A percentile compares a stretch with the other conserved stretches of the same genome.
These are phyloP conservation scores for Asterophora parasitica DNA, from an alignment of 768 basidiomycete species.

Conservation along the genomic window DNA sequence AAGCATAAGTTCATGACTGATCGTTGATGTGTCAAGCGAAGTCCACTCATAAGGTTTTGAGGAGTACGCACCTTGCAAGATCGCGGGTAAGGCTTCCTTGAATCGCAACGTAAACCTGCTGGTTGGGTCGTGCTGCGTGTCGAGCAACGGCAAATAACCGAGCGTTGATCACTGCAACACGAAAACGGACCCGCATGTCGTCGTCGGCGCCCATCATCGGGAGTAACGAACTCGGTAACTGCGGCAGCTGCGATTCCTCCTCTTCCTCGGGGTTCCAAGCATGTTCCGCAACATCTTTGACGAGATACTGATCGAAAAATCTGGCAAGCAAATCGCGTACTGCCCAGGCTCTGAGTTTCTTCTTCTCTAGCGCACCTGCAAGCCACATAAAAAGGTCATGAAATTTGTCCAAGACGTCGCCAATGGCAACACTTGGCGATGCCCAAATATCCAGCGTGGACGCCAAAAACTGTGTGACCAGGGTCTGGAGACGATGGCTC, in stretches of 20 bases:
- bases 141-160: slow-evolving; percentile 51
- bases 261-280: slow-evolving; percentile 40
- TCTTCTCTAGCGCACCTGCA: slow-evolving; percentile 34
- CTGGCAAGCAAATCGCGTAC: slow-evolving; percentile 58
- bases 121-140: slow-evolving; percentile 23
- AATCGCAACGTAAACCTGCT: slow-evolving; percentile 44
- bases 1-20: slow-evolving; percentile 70
- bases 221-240: slow-evolving; percentile 42
- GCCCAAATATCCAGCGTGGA: slow-evolving; percentile 63
- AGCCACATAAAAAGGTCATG: slow-evolving; percentile 53
- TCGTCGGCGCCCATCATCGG: slow-evolving; percentile 55
- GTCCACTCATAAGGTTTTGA: not conserved
- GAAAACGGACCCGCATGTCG: slow-evolving; percentile 84
- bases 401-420: slow-evolving; percentile 40
- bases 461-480: slow-evolving; percentile 58
- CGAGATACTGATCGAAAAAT: slow-evolving; percentile 65
- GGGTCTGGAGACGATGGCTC: slow-evolving; percentile 46
- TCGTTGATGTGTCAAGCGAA: slow-evolving; percentile 1
- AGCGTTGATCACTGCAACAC: slow-evolving; percentile 57
- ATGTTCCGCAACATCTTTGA: slow-evolving; percentile 46
- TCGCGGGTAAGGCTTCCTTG: slow-evolving; percentile 39
- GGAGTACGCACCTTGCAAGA: slow-evolving; percentile 43
- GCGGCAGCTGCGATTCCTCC: slow-evolving; percentile 22
- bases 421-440: slow-evolving; percentile 21
- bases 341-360: slow-evolving; percentile 55